Percentiles rank a stretch among this genome's conserved stretches.
phyloP scores from a whole-genome alignment of 2,329 filamentous ascomycete genomes.

The Colletotrichum tamarilloi region DNA sequence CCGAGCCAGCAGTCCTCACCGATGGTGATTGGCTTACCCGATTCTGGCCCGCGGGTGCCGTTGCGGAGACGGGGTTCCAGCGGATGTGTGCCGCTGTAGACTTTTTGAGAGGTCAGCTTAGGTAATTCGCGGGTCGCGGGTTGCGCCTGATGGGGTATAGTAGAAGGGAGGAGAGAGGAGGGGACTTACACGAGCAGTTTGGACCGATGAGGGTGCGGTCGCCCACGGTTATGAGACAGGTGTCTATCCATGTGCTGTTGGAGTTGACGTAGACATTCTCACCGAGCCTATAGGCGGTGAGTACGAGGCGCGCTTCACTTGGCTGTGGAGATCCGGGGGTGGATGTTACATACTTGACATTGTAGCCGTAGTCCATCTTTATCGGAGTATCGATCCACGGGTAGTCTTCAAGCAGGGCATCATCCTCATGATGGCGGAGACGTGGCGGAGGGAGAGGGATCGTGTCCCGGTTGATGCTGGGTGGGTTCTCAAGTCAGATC shows the following conservation, averaged over 20 bases:
- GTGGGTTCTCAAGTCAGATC: slow-evolving; percentile 7
- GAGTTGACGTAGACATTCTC: slow-evolving; percentile 79
- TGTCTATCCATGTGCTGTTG: slow-evolving; percentile 82
- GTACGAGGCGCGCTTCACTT: neutral
- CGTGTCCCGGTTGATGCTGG: slow-evolving; percentile 71
- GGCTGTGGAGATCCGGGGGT: neutral
- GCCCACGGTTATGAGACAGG: slow-evolving; percentile 79
- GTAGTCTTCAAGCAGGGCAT: slow-evolving; percentile 69
- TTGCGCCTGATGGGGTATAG: neutral
- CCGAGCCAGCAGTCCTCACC: slow-evolving; percentile 87
- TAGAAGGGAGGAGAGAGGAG: neutral
- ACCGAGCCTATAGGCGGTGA: slow-evolving; percentile 62
- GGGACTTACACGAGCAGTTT: slow-evolving; percentile 66
- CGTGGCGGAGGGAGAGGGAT: slow-evolving; percentile 71
- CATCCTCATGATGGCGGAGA: slow-evolving; percentile 71
- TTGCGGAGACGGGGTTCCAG: slow-evolving; percentile 80
- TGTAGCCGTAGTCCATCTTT: slow-evolving; percentile 81
- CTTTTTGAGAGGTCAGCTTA: slow-evolving; percentile 38
- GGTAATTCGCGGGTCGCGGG: neutral
- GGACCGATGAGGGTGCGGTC: slow-evolving; percentile 82
- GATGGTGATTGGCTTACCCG: slow-evolving; percentile 77
- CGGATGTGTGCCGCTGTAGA: slow-evolving; percentile 82
- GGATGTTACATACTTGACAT: slow-evolving; percentile 63
- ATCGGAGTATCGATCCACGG: slow-evolving; percentile 79
- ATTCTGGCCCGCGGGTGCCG: slow-evolving; percentile 80